Base-by-base conservation (phyloP, 1,284 basidiomycete genomes). In the Amylostereum areolatum region DNA sequence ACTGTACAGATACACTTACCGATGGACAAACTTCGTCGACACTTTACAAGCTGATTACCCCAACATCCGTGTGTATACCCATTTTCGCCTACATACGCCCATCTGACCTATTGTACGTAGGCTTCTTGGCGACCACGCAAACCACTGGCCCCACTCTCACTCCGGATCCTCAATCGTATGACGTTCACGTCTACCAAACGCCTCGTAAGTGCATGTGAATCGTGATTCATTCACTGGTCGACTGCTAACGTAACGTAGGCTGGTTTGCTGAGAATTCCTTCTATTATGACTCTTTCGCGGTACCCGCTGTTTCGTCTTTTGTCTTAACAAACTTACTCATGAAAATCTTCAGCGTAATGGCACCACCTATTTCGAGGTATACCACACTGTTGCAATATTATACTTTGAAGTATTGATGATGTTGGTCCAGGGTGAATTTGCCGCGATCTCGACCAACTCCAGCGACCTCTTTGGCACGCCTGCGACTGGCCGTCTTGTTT, bases 181-280 rank as follows among this genome's bases (percentile, higher is more conserved):
- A 86, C 56, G 67, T 81, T 5, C 84, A 87, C 52, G 72, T 83
- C 37, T 88, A 87, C 57, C 72, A 82, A 54, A 83, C 77, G 0
- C 81, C 83, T 8, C 71, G 80, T 80, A 55, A 53, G 70, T 59
- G 8, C 33, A 39, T 31, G 3, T 5, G 31, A 25, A 47, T 10
- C 29, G 5, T 40, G n/a, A 31, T n/a, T 2, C 12, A 9, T 5
- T 34, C 35, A 4, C 10, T 4, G 43, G 18, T 28, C 12, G 10
- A 25, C 9, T 11, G 3, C 36, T 28, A 35, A 35, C n/a, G 8
- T 35, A 8, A 8, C 8, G 6, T 33, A 66, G 63, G 50, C 27
- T 83, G 78, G 75, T 82, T 87, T 52, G 70, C 73, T 4, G 66
- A 79, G 50, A 81, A 85, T 51, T 69, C 78, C 1, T 83, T 84